These are phyloP conservation scores for Coniochaeta prunicola DNA, from an alignment of 2,329 filamentous ascomycete genomes.

Conservation along the genomic window DNA sequence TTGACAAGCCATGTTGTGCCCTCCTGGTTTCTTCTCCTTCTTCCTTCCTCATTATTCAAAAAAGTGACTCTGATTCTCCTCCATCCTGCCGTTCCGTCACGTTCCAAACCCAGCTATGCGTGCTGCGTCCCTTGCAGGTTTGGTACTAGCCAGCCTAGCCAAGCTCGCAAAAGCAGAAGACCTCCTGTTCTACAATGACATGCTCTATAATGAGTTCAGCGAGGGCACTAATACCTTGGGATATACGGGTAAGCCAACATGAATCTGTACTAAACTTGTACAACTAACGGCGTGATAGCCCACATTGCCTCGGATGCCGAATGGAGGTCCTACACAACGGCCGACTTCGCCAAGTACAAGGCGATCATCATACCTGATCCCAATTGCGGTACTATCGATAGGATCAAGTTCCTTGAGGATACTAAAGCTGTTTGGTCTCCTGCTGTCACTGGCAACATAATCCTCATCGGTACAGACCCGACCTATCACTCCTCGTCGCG, in stretches of 20 bases:
- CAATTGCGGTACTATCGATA: constrained; percentile 18
- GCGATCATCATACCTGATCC: constrained; percentile 36
- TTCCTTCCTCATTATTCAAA: not conserved
- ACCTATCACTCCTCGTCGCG: constrained; percentile 21
- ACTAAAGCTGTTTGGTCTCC: constrained; percentile 31
- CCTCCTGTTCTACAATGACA: constrained; percentile 10
- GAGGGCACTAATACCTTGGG: constrained; percentile 10
- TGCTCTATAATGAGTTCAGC: constrained; percentile 12
- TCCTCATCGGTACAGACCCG: constrained; percentile 32
- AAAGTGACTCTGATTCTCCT: not conserved
- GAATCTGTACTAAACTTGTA: not conserved
- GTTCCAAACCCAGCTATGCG: constrained; percentile 6
- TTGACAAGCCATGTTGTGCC: not conserved
- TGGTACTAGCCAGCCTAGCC: constrained; percentile 12
- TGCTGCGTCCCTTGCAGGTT: constrained; percentile 1
- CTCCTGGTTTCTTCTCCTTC: not conserved
- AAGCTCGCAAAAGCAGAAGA: constrained; percentile 8
- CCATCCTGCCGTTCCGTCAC: not conserved
- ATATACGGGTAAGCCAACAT: constrained; percentile 8
- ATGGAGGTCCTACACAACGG: constrained; percentile 29
- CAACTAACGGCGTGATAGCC: constrained; percentile 9
- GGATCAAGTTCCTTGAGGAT: constrained; percentile 28
- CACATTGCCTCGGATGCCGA: constrained; percentile 18
- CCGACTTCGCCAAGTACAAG: constrained; percentile 35
- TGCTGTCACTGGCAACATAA: constrained; percentile 31